A percentile compares a stretch with the other conserved stretches of the same genome.
Evolutionary conservation across 768 basidiomycete genomes (phyloP).

Genomic region (Boletus subcaerulescens): DNA sequence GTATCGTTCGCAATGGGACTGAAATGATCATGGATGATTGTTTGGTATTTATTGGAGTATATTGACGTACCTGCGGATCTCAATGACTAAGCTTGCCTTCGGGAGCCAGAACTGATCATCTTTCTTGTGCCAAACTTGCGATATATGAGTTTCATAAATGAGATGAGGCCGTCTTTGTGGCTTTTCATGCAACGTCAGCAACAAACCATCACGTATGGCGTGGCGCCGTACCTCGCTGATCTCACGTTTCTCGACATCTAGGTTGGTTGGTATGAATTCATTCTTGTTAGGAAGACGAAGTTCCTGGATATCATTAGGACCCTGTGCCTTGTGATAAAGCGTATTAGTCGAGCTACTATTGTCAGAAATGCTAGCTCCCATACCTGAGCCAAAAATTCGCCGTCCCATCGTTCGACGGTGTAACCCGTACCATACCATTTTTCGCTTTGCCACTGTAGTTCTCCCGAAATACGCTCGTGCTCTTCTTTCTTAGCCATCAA

Average conservation of each 20-base stretch:
- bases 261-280: constrained; percentile 83
- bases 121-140: constrained; percentile 92
- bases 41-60: background rate
- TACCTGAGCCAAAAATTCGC: constrained; percentile 58
- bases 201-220: background rate
- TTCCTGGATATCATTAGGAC: constrained; percentile 60
- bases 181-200: constrained; percentile 38
- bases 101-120: constrained; percentile 97
- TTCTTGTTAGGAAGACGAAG: constrained; percentile 83
- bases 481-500: constrained; percentile 77
- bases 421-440: constrained; percentile 94
- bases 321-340: constrained; percentile 49
- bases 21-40: background rate
- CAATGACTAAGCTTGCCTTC: constrained; percentile 73
- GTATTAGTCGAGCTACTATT: background rate
- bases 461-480: constrained; percentile 48
- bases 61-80: constrained; percentile 62
- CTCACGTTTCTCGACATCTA: constrained; percentile 78
- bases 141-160: constrained; percentile 66
- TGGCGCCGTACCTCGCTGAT: constrained; percentile 50
- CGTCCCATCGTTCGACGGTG: constrained; percentile 65
- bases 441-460: constrained; percentile 67
- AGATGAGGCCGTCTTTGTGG: constrained; percentile 72
- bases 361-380: constrained; percentile 1
- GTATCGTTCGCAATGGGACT: constrained; percentile 61